These are phyloP conservation scores for Adansonia grandidieri DNA, from an alignment of 441 rosid species.

Conservation along the genomic window DNA sequence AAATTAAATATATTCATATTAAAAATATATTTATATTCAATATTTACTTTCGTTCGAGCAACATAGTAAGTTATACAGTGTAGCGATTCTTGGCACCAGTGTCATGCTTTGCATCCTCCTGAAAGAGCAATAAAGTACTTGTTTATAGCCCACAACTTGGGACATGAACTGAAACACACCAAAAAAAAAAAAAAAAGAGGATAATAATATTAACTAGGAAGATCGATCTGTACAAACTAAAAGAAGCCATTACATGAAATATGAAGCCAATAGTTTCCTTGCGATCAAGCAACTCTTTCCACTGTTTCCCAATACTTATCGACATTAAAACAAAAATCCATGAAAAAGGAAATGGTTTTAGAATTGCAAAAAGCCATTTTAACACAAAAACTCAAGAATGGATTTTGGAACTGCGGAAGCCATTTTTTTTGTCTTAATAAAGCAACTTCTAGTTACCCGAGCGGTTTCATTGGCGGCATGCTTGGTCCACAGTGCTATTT, in stretches of 20 bases:
- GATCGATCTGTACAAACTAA: not conserved
- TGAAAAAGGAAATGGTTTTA: not conserved
- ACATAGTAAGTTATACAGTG: constrained; percentile 28
- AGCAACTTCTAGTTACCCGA: constrained; percentile 54
- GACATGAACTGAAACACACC: not conserved
- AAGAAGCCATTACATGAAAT: constrained; percentile 59
- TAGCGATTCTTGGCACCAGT: constrained; percentile 53
- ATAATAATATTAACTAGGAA: not conserved
- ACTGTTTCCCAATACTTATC: constrained; percentile 84
- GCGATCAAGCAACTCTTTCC: constrained; percentile 79
- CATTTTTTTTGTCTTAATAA: not conserved
- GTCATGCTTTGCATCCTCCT: constrained; percentile 59
- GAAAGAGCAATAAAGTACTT: constrained; percentile 7
- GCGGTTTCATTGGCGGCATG: constrained; percentile 83
- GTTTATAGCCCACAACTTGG: not conserved
- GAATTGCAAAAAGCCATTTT: not conserved
- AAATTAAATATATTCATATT: no score
- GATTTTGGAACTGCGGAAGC: not conserved
- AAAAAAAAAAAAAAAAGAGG: not conserved
- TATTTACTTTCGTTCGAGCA: no score
- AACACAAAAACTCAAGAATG: not conserved
- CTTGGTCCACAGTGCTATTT: constrained; percentile 85
- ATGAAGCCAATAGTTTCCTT: constrained; percentile 69
- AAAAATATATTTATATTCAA: no score
- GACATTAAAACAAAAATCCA: constrained; percentile 30